phyloP scores from a whole-genome alignment of 768 basidiomycete species.

The Russula virescens region DNA sequence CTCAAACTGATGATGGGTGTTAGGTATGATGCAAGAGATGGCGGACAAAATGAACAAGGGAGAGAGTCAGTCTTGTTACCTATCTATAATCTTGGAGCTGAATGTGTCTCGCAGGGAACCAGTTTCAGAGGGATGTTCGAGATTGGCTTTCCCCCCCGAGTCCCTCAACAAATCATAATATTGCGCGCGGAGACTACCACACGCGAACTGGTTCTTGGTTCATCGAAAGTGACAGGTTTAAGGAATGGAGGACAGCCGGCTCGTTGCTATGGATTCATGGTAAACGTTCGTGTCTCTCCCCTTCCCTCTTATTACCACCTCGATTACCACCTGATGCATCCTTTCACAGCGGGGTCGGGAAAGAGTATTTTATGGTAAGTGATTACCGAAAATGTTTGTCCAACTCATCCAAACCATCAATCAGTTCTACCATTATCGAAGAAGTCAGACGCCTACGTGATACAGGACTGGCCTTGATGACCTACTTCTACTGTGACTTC shows the following conservation, averaged over 20 bases:
- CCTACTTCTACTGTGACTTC: neutral
- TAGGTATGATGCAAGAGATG: neutral
- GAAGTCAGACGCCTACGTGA: neutral
- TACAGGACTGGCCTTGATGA: neutral
- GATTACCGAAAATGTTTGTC: neutral
- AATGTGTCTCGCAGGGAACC: neutral
- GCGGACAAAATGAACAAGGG: neutral
- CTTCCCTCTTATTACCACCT: neutral
- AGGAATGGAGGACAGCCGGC: neutral
- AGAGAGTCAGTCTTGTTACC: neutral
- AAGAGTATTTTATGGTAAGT: neutral
- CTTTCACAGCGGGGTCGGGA: neutral
- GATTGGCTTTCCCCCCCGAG: neutral
- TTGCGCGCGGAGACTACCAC: neutral
- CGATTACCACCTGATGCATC: neutral
- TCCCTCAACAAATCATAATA: neutral
- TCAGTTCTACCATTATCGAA: neutral
- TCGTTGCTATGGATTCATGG: neutral
- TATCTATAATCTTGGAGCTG: neutral
- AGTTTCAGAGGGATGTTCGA: neutral
- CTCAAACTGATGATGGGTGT: neutral
- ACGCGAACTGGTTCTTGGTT: neutral
- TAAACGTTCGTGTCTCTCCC: neutral
- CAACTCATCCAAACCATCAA: neutral
- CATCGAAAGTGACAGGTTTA: neutral